These are phyloP conservation scores for Thraustochytrium aureum DNA, from an alignment of 352 stramenopile genomes.

Conservation along the genomic window DNA sequence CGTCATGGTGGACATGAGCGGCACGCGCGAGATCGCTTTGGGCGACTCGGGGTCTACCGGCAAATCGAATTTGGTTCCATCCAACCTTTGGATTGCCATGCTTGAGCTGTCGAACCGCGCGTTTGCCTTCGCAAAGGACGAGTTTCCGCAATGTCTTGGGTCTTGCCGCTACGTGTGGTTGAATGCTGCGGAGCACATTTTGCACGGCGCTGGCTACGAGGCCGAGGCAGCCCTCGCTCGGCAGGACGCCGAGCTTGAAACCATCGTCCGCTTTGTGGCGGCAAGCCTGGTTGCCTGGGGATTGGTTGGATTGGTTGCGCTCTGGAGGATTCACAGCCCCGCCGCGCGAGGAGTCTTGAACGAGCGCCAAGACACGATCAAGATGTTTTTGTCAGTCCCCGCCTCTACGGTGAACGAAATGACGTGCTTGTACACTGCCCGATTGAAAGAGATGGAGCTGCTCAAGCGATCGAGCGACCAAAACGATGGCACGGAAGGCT, in stretches of 20 bases:
- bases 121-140: constrained; percentile 1
- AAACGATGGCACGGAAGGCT: too few relatives aligned
- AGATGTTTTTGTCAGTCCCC: constrained; percentile 23
- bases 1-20: too few relatives aligned
- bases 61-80: not conserved
- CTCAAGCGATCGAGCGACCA: not conserved
- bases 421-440: constrained; percentile 3
- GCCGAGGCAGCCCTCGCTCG: not conserved
- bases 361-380: not conserved
- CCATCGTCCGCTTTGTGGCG: not conserved
- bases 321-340: not conserved
- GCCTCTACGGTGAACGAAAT: constrained; percentile 12
- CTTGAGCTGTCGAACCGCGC: constrained; percentile 19
- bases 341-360: not conserved
- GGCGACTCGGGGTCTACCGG: too few relatives aligned
- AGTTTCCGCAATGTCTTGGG: not conserved
- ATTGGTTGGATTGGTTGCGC: not conserved
- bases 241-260: not conserved
- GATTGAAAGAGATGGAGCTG: not conserved
- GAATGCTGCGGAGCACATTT: not conserved
- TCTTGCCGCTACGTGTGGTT: not conserved
- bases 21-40: too few relatives aligned
- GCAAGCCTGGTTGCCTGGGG: not conserved
- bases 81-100: constrained; percentile 15
- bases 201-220: not conserved